These are phyloP conservation scores for Camellia sinensis DNA, from an alignment of 148 eudicot genomes.

Conservation along the genomic window DNA sequence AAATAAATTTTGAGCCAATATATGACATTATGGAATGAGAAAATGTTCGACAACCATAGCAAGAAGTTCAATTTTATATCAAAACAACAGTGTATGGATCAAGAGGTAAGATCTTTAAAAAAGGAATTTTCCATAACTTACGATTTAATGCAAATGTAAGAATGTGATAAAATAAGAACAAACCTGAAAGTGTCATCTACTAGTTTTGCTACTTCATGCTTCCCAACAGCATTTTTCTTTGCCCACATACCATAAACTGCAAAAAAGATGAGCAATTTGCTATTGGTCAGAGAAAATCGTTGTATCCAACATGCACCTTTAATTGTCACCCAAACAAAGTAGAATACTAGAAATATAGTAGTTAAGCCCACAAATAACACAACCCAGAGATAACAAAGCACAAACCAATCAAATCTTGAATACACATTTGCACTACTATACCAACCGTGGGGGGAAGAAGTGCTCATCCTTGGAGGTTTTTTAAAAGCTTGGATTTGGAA, in stretches of 20 bases:
- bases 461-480: neutral
- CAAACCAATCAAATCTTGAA: neutral
- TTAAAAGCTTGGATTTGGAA: neutral
- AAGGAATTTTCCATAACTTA: neutral
- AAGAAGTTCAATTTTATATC: neutral
- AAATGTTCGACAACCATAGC: neutral
- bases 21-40: neutral
- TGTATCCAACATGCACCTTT: neutral
- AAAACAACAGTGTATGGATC: neutral
- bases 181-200: slow-evolving; percentile 95
- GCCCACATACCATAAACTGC: slow-evolving; percentile 83
- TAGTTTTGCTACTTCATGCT: slow-evolving; percentile 78
- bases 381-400: neutral
- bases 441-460: neutral
- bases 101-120: neutral
- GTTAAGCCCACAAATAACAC: neutral
- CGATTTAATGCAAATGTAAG: neutral
- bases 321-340: slow-evolving; percentile 1
- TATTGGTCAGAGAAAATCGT: neutral
- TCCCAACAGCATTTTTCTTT: slow-evolving; percentile 62
- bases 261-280: slow-evolving; percentile 12
- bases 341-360: neutral
- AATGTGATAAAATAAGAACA: slow-evolving; percentile 9
- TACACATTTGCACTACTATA: neutral
- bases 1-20: too few relatives aligned